Evolutionary conservation across 306 rosid species (phyloP), one percentile per base, ranked within the genome.

Genomic region (Cajanus cajan): DNA sequence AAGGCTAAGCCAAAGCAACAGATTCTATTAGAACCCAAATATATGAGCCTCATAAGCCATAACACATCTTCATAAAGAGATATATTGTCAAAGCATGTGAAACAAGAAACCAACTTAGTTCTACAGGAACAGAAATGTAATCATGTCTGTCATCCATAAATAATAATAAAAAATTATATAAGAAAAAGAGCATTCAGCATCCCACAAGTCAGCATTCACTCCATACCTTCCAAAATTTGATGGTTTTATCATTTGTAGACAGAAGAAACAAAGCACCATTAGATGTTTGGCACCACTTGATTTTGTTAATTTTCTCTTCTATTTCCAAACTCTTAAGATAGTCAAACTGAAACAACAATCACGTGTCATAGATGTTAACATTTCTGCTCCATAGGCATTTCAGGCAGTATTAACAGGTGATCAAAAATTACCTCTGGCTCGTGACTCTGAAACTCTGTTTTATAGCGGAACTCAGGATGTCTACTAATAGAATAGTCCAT

Each of bases 301-400:
- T 96, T 87, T 96, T 96, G 93, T 96, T 96, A 86, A 96, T 96
- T 87, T 96, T 96, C 91, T 96, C 99, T 90, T 96, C 99, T 80
- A 96, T 96, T 86, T 96, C 99, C 93, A 96, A 96, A 61, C 99
- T 96, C 93, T 96, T 96, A 73, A 96, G 98, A 85, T 96, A 96
- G 84, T 96, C 99, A 43, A 96, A 96, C 99, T 96, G 95, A 79
- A 81, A 86, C 54, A 76, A 68, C 16, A 31, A 63, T 62, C 61
- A 73, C 45, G 65, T 4, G 19, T 40, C 36, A 68, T 73, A 50
- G 78, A 45, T 57, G 45, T 47, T 82, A 63, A 74, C 73, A 61
- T 47, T 59, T 80, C 37, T 55, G 73, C 57, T 28, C 54, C 59
- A 15, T 15, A 25, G 5, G 4, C 28, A 82, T 61, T 25, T 55